These are phyloP conservation scores for Rhodosporidiobolus odoratus DNA, from an alignment of 768 basidiomycete species.

Conservation along the genomic window DNA sequence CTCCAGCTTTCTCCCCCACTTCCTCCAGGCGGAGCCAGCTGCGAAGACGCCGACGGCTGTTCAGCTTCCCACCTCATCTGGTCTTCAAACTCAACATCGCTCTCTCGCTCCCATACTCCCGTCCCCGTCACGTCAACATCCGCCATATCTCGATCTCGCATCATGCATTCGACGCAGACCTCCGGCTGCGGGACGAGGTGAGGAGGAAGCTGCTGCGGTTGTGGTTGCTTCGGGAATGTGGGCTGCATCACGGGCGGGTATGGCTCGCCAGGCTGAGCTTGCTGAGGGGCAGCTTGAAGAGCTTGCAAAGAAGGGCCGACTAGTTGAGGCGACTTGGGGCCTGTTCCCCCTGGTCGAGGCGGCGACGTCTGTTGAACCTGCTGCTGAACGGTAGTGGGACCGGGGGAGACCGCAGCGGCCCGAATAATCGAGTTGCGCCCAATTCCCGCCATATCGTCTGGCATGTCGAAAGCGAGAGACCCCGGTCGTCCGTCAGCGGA, in stretches of 20 bases:
- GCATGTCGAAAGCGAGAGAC: background rate
- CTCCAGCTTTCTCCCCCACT: slow-evolving; percentile 57
- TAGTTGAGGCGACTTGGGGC: background rate
- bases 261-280: background rate
- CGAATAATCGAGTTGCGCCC: slow-evolving; percentile 32
- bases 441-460: slow-evolving; percentile 26
- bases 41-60: slow-evolving; percentile 46
- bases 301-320: background rate
- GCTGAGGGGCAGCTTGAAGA: background rate
- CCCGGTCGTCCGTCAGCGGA: background rate
- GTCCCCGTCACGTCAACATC: slow-evolving; percentile 82
- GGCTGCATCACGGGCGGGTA: background rate
- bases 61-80: slow-evolving; percentile 65
- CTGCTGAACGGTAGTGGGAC: background rate
- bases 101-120: slow-evolving; percentile 85
- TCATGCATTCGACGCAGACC: slow-evolving; percentile 91
- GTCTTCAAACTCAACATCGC: slow-evolving; percentile 75
- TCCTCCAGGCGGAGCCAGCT: slow-evolving; percentile 43
- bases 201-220: slow-evolving; percentile 17
- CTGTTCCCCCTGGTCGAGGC: background rate
- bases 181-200: slow-evolving; percentile 51
- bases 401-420: slow-evolving; percentile 1
- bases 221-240: background rate
- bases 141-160: slow-evolving; percentile 97
- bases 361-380: background rate